Conservation (phyloP, 75 land plant species). For the Picea glauca region DNA sequence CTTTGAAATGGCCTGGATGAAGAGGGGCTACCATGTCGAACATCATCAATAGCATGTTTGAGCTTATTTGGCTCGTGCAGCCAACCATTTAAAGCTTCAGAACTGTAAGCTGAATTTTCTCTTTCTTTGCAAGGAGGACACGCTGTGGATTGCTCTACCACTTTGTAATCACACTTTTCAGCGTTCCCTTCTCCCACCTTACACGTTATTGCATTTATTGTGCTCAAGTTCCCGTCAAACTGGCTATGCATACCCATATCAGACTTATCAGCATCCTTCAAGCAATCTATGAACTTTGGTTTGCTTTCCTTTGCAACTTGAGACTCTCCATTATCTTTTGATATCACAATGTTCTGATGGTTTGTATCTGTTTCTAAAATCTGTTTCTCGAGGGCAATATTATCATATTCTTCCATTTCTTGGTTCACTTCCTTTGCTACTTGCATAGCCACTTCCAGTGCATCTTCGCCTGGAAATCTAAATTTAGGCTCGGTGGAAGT, state of each 20-base stretch:
- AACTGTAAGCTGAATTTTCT: background rate
- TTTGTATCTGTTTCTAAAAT: slow-evolving; percentile 16
- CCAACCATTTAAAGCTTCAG: background rate
- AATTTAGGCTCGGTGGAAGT: background rate
- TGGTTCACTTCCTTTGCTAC: slow-evolving; percentile 25
- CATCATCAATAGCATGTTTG: background rate
- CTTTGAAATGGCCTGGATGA: background rate
- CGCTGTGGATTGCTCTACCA: background rate
- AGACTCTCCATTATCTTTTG: slow-evolving; percentile 11
- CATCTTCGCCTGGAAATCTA: slow-evolving; percentile 23
- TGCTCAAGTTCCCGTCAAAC: background rate
- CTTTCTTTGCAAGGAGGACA: background rate
- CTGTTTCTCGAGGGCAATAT: no score
- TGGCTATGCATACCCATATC: background rate
- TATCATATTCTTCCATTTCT: background rate
- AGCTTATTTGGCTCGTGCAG: background rate
- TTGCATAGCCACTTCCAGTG: slow-evolving; percentile 43
- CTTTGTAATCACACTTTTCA: background rate
- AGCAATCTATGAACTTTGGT: background rate
- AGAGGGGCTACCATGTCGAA: no score
- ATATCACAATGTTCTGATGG: slow-evolving; percentile 24
- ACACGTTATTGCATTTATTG: no score
- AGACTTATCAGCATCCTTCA: background rate
- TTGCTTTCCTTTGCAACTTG: background rate
- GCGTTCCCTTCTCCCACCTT: background rate